Evolutionary conservation across 768 basidiomycete species (phyloP).

Genomic region (Suillus spraguei): DNA sequence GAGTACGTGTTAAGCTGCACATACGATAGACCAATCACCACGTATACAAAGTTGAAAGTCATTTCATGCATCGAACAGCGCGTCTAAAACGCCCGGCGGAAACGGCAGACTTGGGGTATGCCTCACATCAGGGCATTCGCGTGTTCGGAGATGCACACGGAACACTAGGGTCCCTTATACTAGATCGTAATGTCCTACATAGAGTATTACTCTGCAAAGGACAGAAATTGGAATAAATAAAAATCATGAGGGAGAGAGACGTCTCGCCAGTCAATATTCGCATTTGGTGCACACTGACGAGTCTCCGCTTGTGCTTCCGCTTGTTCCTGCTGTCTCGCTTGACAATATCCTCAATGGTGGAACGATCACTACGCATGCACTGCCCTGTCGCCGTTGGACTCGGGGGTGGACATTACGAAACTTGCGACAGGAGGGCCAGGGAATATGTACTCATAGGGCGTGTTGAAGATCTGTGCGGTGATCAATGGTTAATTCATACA

Average conservation of each 20-base stretch:
- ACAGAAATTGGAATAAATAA: too few species aligned
- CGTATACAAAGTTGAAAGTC: too few species aligned
- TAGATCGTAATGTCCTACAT: too few species aligned
- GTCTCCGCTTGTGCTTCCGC: conserved; percentile 27
- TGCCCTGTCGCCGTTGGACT: conserved; percentile 9
- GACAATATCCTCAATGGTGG: conserved; percentile 13
- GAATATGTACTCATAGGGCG: conserved; percentile 45
- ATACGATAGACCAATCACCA: too few species aligned
- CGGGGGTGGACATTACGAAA: conserved; percentile 26
- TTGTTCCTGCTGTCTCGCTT: conserved; percentile 23
- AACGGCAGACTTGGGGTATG: too few species aligned
- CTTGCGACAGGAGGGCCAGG: conserved; percentile 54
- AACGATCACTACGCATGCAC: conserved; percentile 24
- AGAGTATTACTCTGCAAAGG: too few species aligned
- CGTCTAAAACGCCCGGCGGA: too few species aligned
- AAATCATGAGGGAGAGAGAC: background rate
- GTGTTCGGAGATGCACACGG: too few species aligned
- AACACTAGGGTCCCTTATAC: too few species aligned
- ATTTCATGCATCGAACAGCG: too few species aligned
- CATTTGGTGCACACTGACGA: conserved; percentile 15
- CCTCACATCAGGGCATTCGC: too few species aligned
- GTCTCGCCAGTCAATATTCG: background rate
- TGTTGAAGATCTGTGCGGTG: conserved; percentile 29
- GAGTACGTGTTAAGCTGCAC: too few species aligned
- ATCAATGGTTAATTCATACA: conserved; percentile 4